phyloP scores from a whole-genome alignment of 495 filamentous ascomycete genomes.

The Daldinia decipiens region DNA sequence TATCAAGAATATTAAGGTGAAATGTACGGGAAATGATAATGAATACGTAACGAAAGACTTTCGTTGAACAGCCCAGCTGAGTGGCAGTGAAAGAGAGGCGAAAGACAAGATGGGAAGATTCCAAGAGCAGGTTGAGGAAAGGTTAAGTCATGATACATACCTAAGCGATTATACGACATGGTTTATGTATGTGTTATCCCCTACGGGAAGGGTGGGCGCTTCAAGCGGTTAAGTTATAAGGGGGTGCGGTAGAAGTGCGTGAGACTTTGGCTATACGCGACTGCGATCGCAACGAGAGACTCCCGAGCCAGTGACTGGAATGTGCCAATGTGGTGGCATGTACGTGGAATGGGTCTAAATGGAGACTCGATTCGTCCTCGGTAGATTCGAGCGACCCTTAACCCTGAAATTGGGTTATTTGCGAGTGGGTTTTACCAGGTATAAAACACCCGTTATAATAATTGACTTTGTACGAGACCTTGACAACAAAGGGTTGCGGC shows the following conservation, averaged over 20 bases:
- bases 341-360: conserved; percentile 19
- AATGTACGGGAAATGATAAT: conserved; percentile 17
- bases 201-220: conserved; percentile 35
- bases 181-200: conserved; percentile 42
- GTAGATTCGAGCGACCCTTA: conserved; percentile 25
- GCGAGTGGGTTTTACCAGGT: conserved; percentile 27
- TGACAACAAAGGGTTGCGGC: conserved; percentile 19
- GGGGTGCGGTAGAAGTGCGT: conserved; percentile 25
- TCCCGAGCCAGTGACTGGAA: conserved; percentile 25
- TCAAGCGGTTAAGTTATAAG: conserved; percentile 31
- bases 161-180: conserved; percentile 78
- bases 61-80: conserved; percentile 20
- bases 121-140: conserved; percentile 29
- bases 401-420: conserved; percentile 29
- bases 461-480: conserved; percentile 10
- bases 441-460: conserved; percentile 13
- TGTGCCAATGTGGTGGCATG: conserved; percentile 12
- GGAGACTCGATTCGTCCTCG: conserved; percentile 20
- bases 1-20: conserved; percentile 22
- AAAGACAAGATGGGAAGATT: conserved; percentile 12
- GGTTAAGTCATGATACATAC: conserved; percentile 59
- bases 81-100: conserved; percentile 28
- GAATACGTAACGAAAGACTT: conserved; percentile 33
- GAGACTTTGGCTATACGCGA: conserved; percentile 30
- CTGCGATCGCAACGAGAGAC: conserved; percentile 34